Evolutionary conservation across 148 eudicot genomes (phyloP).

Genomic region (Rhododendron vialii): DNA sequence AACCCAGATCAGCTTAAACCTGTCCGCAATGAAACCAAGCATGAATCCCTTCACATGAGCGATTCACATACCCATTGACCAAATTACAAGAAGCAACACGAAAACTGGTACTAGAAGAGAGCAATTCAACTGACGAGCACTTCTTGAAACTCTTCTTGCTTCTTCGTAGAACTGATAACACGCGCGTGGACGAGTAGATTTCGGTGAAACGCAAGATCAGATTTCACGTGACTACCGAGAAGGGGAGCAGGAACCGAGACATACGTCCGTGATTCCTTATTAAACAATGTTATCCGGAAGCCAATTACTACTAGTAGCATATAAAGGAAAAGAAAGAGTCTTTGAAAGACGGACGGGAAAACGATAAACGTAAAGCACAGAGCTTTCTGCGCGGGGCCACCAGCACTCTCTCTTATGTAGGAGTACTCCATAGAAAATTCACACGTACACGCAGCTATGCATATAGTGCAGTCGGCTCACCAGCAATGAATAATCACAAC

Average conservation of each 20-base stretch:
- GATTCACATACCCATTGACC: neutral
- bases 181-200: neutral
- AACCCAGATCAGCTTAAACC: neutral
- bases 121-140: neutral
- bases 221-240: conserved; percentile 16
- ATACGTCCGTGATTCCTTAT: neutral
- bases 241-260: neutral
- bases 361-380: neutral
- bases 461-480: no score
- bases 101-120: neutral
- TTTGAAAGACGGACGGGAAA: neutral
- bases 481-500: no score
- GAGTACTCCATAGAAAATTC: no score
- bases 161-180: neutral
- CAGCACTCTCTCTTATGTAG: no score
- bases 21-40: neutral
- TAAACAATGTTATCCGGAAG: conserved; percentile 15
- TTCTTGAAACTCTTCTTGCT: neutral
- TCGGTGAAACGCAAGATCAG: neutral
- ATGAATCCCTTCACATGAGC: neutral
- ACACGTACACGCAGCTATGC: no score
- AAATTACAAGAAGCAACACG: neutral
- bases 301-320: neutral
- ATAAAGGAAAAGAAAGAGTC: no score
- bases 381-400: neutral